Percentiles rank a stretch among this genome's conserved stretches.
Conservation (phyloP, 345 rosid species). For the Brassica carinata region DNA sequence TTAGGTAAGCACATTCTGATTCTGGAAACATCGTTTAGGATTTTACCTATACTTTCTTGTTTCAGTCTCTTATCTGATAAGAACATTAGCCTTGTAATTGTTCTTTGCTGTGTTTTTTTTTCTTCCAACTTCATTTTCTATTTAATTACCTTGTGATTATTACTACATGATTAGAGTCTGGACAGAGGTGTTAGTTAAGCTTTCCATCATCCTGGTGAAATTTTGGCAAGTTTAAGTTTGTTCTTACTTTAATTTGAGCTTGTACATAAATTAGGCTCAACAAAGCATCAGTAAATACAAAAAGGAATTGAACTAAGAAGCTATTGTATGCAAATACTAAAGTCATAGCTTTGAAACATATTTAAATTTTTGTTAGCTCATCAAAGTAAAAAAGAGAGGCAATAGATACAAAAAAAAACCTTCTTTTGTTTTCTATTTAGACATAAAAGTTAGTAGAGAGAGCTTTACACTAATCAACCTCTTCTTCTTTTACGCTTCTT, state of each 20-base stretch:
- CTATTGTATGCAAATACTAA: neutral
- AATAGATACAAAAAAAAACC: neutral
- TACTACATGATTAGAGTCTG: neutral
- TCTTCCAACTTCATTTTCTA: neutral
- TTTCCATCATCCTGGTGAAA: too few relatives aligned
- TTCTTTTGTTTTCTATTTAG: neutral
- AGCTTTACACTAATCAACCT: neutral
- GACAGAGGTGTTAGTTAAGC: too few relatives aligned
- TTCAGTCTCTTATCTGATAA: neutral
- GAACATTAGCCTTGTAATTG: neutral
- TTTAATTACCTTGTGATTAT: neutral
- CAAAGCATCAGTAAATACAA: neutral
- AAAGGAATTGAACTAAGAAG: too few relatives aligned
- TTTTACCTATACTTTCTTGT: neutral
- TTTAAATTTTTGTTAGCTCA: neutral
- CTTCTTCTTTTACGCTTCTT: neutral
- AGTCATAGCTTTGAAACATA: neutral
- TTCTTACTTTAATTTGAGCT: neutral
- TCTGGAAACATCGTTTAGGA: too few relatives aligned
- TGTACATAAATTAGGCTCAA: neutral
- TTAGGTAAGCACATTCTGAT: slow-evolving; percentile 42
- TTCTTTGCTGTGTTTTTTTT: neutral
- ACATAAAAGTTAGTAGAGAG: neutral
- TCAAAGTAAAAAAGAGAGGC: neutral
- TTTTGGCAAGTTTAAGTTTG: neutral